Base-by-base conservation (phyloP, 208 protist species). In the Crithidia acanthocephali region DNA sequence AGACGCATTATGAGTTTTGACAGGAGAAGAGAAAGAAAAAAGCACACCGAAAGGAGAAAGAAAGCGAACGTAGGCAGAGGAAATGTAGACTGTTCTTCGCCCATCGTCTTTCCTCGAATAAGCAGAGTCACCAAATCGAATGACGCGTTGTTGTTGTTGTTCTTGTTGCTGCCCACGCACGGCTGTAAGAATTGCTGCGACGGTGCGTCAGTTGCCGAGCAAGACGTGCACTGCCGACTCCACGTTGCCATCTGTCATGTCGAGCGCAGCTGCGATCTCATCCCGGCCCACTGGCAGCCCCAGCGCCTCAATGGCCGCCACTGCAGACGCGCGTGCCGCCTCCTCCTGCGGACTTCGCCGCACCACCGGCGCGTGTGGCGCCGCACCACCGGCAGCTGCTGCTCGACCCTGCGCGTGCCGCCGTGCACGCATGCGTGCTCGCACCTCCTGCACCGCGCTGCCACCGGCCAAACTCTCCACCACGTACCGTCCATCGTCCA, bases 151-250 rank as follows among this genome's bases (percentile, higher is more conserved):
- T 68, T 23, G n/a, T 51, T 62, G 44, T 62, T 62, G 51, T 47
- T 59, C n/a, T 33, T 57, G 18, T 32, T 25, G 9, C 20, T 47
- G 23, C n/a, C n/a, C n/a, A n/a, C n/a, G n/a, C n/a, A n/a, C n/a
- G n/a, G n/a, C n/a, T n/a, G n/a, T n/a, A n/a, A n/a, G n/a, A n/a
- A n/a, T n/a, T n/a, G n/a, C n/a, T n/a, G n/a, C n/a, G n/a, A n/a
- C n/a, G n/a, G n/a, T n/a, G n/a, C n/a, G 13, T 52, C 37, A 70
- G 32, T 22, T 70, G 35, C 66, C 80, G 28, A 94, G 60, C 35
- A 94, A 75, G 11, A 83, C 53, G 32, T 91, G 76, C 22, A 94
- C 78, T 32, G 88, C 88, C 42, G 53, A 68, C 51, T 88, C 79
- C 28, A 87, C 79, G 30, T 87, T 75, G 5, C 85, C 85, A 45